A percentile compares a stretch with the other conserved stretches of the same genome.
Conservation (phyloP, 331 rosid genomes). For the Erythrophleum ivorense region DNA sequence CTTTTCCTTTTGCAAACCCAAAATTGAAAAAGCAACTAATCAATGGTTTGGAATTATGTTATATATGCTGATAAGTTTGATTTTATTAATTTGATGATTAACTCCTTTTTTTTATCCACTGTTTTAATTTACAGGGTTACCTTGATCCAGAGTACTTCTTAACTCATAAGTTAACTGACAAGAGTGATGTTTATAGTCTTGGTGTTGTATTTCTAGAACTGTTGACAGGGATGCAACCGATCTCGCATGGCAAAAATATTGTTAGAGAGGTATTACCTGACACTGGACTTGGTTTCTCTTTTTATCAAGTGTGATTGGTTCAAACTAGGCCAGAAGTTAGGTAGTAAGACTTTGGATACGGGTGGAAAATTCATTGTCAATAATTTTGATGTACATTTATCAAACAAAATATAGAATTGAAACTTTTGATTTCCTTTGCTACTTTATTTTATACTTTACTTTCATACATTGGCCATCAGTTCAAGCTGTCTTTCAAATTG, state of each 20-base stretch:
- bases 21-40: not conserved
- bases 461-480: not conserved
- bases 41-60: constrained; percentile 2
- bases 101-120: not conserved
- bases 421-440: not conserved
- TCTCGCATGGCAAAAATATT: constrained; percentile 80
- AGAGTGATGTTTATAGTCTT: constrained; percentile 87
- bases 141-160: constrained; percentile 92
- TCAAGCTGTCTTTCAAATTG: not conserved
- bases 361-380: constrained; percentile 3
- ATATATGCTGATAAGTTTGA: not conserved
- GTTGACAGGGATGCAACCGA: constrained; percentile 74
- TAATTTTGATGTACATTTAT: not conserved
- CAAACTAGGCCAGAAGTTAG: not conserved
- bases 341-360: not conserved
- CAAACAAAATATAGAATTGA: not conserved
- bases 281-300: constrained; percentile 8
- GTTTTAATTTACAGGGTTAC: constrained; percentile 64
- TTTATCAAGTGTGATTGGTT: not conserved
- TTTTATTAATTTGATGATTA: constrained; percentile 24
- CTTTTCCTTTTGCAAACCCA: not conserved
- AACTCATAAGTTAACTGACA: constrained; percentile 71
- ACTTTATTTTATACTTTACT: not conserved
- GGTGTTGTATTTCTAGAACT: constrained; percentile 88
- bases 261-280: constrained; percentile 66